Base-by-base conservation (phyloP, 495 filamentous ascomycete species). In the Aspergillus sclerotiicarbonarius region DNA sequence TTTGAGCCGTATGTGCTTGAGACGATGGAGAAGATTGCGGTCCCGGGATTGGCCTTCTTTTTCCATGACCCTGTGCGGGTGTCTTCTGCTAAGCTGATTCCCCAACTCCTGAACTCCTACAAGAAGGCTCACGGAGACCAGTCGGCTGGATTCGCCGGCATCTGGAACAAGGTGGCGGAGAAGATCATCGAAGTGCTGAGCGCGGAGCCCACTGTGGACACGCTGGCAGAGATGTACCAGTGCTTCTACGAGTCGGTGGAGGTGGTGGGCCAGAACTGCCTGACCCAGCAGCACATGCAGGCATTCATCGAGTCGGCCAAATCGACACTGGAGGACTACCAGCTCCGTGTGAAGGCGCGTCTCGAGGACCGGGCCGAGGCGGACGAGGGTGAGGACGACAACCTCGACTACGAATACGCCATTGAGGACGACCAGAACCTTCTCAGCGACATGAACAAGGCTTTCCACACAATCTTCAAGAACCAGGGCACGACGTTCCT, bases 361-460 rank as follows among this genome's bases (percentile, higher is more conserved):
- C 75, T 85, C 21, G 91, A 96, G 64, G 94, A 95, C 29, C 81
- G 81, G 56, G 85, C 79, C 29, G 87, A 88, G 5, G 83, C 86
- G 4, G 92, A 94, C 44, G 92, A 95, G 41, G 91, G 84, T 46
- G 89, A 92, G 53, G 91, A 96, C 62, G 87, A 93, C 53, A 84
- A 87, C 49, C 71, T 93, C 6, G 74, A 77, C 21, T 72, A 70
- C 52, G 76, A 77, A 51, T 89, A 94, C 64, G 95, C 95, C 6
- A 90, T 99, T 33, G 95, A 99, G 72, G 95, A 99, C 62, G 95
- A 99, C 68, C 94, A 98, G 71, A 92, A 90, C 25, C 78, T 99
- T 19, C 84, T 99, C 48, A 96, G 92, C 8, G 95, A 99, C 67
- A 99, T 99, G 95, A 99, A 98, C 86, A 99, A 99, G 78, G 91